Evolutionary conservation across 2,329 filamentous ascomycete genomes (phyloP).

Genomic region (Didymella pinodella): DNA sequence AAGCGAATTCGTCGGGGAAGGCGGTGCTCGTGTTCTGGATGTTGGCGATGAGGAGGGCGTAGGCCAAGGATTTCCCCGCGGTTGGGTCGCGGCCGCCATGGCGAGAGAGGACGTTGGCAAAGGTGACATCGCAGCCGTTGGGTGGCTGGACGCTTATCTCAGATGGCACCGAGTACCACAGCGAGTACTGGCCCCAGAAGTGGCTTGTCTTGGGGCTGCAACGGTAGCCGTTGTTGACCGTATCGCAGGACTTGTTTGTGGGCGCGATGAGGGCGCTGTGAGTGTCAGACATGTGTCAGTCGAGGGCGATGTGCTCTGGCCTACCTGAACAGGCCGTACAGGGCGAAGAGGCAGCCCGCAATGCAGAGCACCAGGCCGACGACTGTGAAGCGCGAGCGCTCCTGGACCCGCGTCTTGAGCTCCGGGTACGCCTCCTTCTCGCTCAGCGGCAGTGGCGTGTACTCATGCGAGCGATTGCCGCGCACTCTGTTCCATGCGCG

Average conservation of each 20-base stretch:
- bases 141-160: constrained; percentile 69
- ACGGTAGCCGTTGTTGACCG: constrained; percentile 65
- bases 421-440: constrained; percentile 39
- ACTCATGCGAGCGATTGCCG: constrained; percentile 33
- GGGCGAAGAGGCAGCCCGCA: constrained; percentile 26
- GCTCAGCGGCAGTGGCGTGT: constrained; percentile 40
- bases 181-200: constrained; percentile 87
- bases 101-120: constrained; percentile 81
- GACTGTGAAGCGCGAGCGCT: constrained; percentile 19
- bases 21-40: constrained; percentile 66
- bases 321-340: constrained; percentile 42
- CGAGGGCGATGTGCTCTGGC: not conserved
- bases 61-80: constrained; percentile 67
- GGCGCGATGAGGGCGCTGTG: constrained; percentile 29
- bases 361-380: constrained; percentile 30
- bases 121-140: constrained; percentile 74
- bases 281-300: constrained; percentile 16
- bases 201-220: constrained; percentile 70
- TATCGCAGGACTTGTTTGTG: constrained; percentile 58
- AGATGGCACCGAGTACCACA: constrained; percentile 79
- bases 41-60: constrained; percentile 68
- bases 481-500: constrained; percentile 43
- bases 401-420: constrained; percentile 26
- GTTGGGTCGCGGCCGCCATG: constrained; percentile 89
- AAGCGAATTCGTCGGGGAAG: constrained; percentile 71